phyloP scores from a whole-genome alignment of 305 asterid species.

The Fraxinus ornus region DNA sequence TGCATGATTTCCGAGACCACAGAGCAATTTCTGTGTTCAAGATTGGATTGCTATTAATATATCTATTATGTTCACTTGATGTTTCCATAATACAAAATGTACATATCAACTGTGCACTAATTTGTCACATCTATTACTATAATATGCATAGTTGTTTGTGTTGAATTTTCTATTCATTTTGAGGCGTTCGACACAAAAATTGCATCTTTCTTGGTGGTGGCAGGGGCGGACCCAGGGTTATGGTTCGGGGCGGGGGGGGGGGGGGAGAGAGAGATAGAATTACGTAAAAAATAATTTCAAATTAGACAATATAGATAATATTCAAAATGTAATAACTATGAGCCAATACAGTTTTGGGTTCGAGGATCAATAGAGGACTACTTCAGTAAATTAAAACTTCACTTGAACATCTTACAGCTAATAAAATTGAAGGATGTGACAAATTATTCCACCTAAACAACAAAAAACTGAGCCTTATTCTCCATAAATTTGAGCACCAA shows the following conservation, averaged over 20 bases:
- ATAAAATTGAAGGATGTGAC: background rate
- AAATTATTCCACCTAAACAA: background rate
- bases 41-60: constrained; percentile 12
- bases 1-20: constrained; percentile 18
- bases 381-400: no score
- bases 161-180: background rate
- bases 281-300: no score
- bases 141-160: background rate
- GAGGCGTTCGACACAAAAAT: background rate
- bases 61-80: background rate
- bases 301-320: no score
- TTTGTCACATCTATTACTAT: background rate
- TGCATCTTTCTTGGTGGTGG: background rate
- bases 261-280: no score
- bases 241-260: no score
- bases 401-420: background rate
- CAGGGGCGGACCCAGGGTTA: background rate
- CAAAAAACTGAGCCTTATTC: no score
- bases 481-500: background rate
- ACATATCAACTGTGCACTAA: constrained; percentile 9
- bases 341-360: no score
- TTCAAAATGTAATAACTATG: no score
- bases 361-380: no score
- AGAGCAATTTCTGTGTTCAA: background rate
- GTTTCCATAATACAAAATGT: constrained; percentile 21